Evolutionary conservation across 2,329 filamentous ascomycete genomes (phyloP).

Genomic region (Leptographium procerum): DNA sequence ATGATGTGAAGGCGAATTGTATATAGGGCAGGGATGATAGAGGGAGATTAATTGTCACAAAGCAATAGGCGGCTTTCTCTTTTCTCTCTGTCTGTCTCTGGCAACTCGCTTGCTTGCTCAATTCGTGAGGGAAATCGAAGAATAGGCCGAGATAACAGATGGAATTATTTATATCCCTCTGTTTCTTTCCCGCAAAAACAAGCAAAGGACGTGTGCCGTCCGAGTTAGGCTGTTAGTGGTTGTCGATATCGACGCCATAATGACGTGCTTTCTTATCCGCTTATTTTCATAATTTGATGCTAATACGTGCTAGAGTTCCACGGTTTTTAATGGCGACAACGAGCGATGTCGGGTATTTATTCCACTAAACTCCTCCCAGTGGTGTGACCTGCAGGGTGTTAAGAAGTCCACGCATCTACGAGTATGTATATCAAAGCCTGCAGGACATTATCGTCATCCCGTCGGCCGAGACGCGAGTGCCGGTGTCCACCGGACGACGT

Average conservation of each 20-base stretch:
- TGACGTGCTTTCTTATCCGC: slow-evolving; percentile 1
- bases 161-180: neutral
- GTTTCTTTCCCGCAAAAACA: neutral
- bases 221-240: neutral
- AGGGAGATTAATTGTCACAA: neutral
- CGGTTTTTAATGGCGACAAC: neutral
- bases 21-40: neutral
- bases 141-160: neutral
- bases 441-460: neutral
- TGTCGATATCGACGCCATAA: slow-evolving; percentile 3
- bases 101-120: neutral
- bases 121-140: neutral
- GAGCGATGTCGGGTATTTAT: neutral
- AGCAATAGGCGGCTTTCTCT: neutral
- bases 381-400: neutral
- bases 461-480: too few relatives aligned
- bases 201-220: neutral
- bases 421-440: neutral
- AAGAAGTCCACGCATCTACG: neutral
- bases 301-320: neutral
- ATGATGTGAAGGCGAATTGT: slow-evolving; percentile 1
- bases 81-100: neutral
- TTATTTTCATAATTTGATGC: neutral
- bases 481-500: too few relatives aligned
- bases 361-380: neutral